Evolutionary conservation across 2,329 filamentous ascomycete species (phyloP).

Genomic region (Raffaelea arxii): DNA sequence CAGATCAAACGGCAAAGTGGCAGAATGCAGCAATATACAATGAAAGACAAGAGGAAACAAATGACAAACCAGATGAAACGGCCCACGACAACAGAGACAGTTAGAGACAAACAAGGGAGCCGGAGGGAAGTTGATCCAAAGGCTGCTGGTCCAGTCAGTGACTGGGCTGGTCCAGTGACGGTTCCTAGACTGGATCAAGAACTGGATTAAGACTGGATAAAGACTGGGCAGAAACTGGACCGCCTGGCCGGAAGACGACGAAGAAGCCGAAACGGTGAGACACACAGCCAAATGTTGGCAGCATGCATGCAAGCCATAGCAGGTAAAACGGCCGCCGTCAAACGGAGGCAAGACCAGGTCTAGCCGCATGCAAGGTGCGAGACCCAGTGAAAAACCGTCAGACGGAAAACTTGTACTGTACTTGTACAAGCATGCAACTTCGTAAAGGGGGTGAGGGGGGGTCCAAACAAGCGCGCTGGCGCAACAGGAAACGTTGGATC

Average conservation of each 20-base stretch:
- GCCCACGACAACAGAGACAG: no score
- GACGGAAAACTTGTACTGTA: constrained; percentile 9
- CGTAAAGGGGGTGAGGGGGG: neutral
- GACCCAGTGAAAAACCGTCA: neutral
- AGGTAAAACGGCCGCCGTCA: constrained; percentile 4
- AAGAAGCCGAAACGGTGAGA: neutral
- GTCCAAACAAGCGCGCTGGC: constrained; percentile 17
- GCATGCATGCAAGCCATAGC: neutral
- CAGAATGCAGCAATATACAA: neutral
- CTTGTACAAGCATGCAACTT: constrained; percentile 1
- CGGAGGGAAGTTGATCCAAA: no score
- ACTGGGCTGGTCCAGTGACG: no score
- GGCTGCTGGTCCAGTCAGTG: no score
- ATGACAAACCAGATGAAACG: neutral
- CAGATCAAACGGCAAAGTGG: neutral
- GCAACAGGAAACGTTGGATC: constrained; percentile 26
- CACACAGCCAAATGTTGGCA: no score
- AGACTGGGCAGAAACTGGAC: no score
- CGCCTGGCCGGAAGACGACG: no score
- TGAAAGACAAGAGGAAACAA: constrained; percentile 5
- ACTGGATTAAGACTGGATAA: no score
- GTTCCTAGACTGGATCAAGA: no score
- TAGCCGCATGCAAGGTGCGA: constrained; percentile 8
- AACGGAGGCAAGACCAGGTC: constrained; percentile 10
- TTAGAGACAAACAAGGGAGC: no score